A percentile compares a stretch with the other conserved stretches of the same genome.
phyloP scores from a whole-genome alignment of 495 filamentous ascomycete species.

The Parathielavia hyrcaniae region DNA sequence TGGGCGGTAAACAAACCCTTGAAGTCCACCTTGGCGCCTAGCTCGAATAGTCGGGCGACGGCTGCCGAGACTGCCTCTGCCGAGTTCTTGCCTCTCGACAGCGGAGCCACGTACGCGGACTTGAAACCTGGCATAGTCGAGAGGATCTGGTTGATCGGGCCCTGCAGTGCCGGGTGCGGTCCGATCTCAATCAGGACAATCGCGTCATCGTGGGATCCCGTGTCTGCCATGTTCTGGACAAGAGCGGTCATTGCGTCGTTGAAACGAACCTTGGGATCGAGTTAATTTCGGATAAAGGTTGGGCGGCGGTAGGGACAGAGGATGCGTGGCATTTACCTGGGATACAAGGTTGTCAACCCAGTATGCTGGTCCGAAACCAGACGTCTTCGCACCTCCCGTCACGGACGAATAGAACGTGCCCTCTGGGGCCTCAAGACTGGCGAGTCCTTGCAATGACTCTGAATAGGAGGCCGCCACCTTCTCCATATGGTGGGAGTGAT shows the following conservation, averaged over 20 bases:
- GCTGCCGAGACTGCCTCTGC: neutral
- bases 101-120: neutral
- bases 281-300: too few species aligned
- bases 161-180: neutral
- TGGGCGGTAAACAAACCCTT: neutral
- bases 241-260: neutral
- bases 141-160: neutral
- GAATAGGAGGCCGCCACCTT: neutral
- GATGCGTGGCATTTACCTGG: too few species aligned
- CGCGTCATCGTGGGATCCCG: neutral
- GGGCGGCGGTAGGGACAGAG: too few species aligned
- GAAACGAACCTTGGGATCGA: too few species aligned
- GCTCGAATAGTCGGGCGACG: neutral
- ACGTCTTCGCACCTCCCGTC: neutral
- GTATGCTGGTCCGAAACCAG: neutral
- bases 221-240: neutral
- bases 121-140: neutral
- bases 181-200: neutral
- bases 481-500: constrained; percentile 3
- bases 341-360: neutral
- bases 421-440: neutral
- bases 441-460: neutral
- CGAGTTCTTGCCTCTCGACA: neutral
- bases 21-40: neutral
- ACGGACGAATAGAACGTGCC: neutral